These are phyloP conservation scores for Manihot esculenta DNA, from an alignment of 441 rosid species.

Conservation along the genomic window DNA sequence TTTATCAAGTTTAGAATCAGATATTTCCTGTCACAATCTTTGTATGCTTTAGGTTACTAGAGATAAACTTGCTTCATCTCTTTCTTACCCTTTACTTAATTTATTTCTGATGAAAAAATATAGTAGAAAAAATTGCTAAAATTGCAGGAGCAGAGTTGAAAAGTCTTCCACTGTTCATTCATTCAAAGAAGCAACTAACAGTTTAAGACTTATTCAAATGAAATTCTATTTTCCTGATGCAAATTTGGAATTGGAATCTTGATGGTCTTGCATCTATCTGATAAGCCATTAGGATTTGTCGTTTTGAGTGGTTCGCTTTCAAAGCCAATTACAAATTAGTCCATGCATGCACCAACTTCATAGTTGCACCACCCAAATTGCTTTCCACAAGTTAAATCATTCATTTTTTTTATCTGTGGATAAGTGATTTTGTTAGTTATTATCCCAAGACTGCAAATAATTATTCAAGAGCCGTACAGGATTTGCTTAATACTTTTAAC, in stretches of 20 bases:
- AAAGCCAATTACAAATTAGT: background rate
- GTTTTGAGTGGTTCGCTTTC: slow-evolving; percentile 17
- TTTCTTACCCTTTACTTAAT: slow-evolving; percentile 40
- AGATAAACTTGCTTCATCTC: slow-evolving; percentile 34
- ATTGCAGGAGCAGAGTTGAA: background rate
- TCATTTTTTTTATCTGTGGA: background rate
- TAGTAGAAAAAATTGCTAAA: background rate
- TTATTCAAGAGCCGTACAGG: no score
- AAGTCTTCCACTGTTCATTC: background rate
- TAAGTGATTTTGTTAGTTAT: background rate
- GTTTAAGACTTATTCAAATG: slow-evolving; percentile 11
- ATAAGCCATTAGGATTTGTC: background rate
- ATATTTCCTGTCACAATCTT: slow-evolving; percentile 40
- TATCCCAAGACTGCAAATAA: background rate
- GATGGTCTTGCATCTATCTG: background rate
- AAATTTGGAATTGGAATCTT: slow-evolving; percentile 10
- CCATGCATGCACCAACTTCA: slow-evolving; percentile 23
- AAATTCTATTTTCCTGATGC: slow-evolving; percentile 7
- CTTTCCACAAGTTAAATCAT: slow-evolving; percentile 11
- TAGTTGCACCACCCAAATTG: slow-evolving; percentile 7
- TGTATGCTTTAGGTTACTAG: slow-evolving; percentile 21
- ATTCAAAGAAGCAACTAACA: slow-evolving; percentile 21
- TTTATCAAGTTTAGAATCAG: slow-evolving; percentile 30
- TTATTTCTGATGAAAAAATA: background rate
- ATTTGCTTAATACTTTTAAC: background rate